Evolutionary conservation across 176 grass and related monocot genomes (phyloP).

Genomic region (Rhipidocladum racemiflorum): DNA sequence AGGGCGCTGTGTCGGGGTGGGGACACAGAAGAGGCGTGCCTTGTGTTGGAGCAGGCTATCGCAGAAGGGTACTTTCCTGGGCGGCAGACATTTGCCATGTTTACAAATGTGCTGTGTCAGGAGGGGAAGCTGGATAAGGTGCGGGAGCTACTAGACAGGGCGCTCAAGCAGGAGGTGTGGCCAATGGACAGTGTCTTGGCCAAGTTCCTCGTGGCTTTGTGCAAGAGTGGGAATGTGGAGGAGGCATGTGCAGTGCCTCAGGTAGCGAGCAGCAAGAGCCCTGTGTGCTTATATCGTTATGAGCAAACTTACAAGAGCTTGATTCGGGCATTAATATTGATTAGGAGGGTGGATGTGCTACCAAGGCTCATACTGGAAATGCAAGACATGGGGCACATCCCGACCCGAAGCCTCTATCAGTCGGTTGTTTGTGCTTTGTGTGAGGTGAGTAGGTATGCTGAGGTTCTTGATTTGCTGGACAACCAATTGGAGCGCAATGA

Average conservation of each 20-base stretch:
- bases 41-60: conserved; percentile 70
- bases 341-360: conserved; percentile 58
- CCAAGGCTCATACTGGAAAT: conserved; percentile 84
- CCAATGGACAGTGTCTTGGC: conserved; percentile 50
- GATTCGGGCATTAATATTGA: conserved; percentile 63
- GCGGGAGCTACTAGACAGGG: conserved; percentile 60
- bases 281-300: conserved; percentile 49
- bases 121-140: conserved; percentile 80
- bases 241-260: conserved; percentile 56
- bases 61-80: conserved; percentile 64
- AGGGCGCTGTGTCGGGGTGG: conserved; percentile 62
- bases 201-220: conserved; percentile 73
- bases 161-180: conserved; percentile 58
- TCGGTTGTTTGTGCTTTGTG: conserved; percentile 68
- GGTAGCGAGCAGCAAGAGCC: conserved; percentile 42
- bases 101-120: conserved; percentile 63
- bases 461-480: conserved; percentile 61
- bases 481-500: conserved; percentile 62
- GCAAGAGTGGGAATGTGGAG: conserved; percentile 69
- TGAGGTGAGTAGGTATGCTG: conserved; percentile 56
- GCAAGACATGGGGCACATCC: conserved; percentile 83
- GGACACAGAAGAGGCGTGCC: conserved; percentile 50
- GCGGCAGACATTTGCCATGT: conserved; percentile 63
- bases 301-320: conserved; percentile 81
- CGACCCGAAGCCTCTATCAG: conserved; percentile 60